phyloP scores from a whole-genome alignment of 345 rosid species.

The Turnera subulata region DNA sequence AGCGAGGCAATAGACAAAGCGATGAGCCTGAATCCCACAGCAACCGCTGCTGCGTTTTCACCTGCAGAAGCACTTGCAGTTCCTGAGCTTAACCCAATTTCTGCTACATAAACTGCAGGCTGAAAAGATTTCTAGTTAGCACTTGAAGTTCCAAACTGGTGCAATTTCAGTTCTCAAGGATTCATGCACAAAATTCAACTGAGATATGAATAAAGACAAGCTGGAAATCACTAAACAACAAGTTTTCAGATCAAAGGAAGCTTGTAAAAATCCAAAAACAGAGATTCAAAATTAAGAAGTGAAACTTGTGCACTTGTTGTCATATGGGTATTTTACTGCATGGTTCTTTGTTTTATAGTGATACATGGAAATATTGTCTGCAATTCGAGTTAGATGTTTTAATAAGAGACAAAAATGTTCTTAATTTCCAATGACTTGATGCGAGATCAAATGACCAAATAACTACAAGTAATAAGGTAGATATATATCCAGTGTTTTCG shows the following conservation, averaged over 20 bases:
- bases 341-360: neutral
- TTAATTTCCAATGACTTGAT: too few species aligned
- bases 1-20: constrained; percentile 64
- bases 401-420: too few species aligned
- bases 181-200: constrained; percentile 12
- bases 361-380: too few species aligned
- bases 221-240: constrained; percentile 22
- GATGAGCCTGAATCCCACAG: constrained; percentile 59
- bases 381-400: too few species aligned
- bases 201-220: constrained; percentile 26
- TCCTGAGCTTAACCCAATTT: constrained; percentile 90
- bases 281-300: constrained; percentile 7
- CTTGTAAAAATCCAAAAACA: constrained; percentile 17
- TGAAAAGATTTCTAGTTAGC: constrained; percentile 23
- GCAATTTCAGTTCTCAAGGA: constrained; percentile 25
- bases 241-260: constrained; percentile 17
- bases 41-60: constrained; percentile 64
- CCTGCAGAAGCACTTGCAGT: constrained; percentile 74
- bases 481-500: too few species aligned
- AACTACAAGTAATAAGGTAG: too few species aligned
- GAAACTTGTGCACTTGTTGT: constrained; percentile 7
- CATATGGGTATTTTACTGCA: neutral
- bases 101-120: constrained; percentile 90
- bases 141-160: constrained; percentile 13
- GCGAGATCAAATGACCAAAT: too few species aligned